A percentile compares a stretch with the other conserved stretches of the same genome.
Evolutionary conservation across 208 protist genomes (phyloP).

Genomic region (Vickermania ingenoplastis): DNA sequence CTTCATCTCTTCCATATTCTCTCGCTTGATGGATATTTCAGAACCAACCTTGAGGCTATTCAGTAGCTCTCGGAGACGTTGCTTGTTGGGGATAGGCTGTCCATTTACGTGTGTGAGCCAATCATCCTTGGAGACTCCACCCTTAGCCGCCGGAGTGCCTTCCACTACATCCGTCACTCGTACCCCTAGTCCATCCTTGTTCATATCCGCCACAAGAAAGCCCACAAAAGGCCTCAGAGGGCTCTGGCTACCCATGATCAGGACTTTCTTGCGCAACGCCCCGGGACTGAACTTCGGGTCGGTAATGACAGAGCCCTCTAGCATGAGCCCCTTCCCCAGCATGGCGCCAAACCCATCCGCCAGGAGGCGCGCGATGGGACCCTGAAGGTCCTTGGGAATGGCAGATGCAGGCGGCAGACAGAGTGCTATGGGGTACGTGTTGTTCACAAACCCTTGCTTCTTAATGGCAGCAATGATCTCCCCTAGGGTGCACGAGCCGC

Average conservation of each 20-base stretch:
- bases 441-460: constrained; percentile 54
- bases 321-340: constrained; percentile 80
- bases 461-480: constrained; percentile 58
- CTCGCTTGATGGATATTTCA: constrained; percentile 69
- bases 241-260: constrained; percentile 64
- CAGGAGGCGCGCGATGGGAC: constrained; percentile 48
- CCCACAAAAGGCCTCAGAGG: constrained; percentile 78
- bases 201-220: constrained; percentile 82
- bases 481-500: constrained; percentile 45
- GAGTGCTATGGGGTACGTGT: constrained; percentile 76
- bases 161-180: constrained; percentile 79
- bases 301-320: constrained; percentile 77
- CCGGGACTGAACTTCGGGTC: constrained; percentile 85
- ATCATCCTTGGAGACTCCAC: constrained; percentile 72
- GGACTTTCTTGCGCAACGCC: constrained; percentile 71
- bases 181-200: constrained; percentile 79
- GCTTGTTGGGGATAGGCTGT: constrained; percentile 61
- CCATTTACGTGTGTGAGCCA: constrained; percentile 85
- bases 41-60: constrained; percentile 58
- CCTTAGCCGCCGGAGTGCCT: constrained; percentile 71
- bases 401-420: constrained; percentile 40
- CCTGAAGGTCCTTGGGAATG: constrained; percentile 39
- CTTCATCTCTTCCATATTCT: constrained; percentile 80
- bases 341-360: constrained; percentile 33
- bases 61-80: constrained; percentile 61